Evolutionary conservation across 306 rosid genomes (phyloP), one percentile per base, ranked within the genome.

Genomic region (Cucumis sativus): DNA sequence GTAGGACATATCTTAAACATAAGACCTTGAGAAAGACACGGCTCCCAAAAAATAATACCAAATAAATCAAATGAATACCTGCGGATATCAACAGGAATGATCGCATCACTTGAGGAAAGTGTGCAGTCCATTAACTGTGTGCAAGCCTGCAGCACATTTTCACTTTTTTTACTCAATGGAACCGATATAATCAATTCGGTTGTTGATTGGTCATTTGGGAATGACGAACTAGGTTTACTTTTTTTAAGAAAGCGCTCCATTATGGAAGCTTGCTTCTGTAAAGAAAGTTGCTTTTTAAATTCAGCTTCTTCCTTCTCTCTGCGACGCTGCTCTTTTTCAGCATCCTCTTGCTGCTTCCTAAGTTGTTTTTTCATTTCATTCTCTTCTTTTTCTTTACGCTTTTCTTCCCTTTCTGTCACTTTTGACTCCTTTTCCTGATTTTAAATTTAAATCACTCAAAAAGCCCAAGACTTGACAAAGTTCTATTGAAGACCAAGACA

Each of bases 201-300:
- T 80, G 85, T 70, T 55, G 85, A 78, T 18, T 80, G 74, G 7
- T 87, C 91, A 60, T 70, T 80, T 80, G 81, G 80, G 54, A 65
- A 62, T 40, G 78, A 67, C 10, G 84, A 84, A 55, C 73, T 79
- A 51, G 82, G 67, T 91, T 88, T 95, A 79, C 78, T 49, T 82
- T 80, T 90, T 83, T 89, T 92, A 52, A 95, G 85, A 81, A 95
- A 95, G 18, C 96, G 97, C 52, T 95, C 97, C 99, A 95, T 95
- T 8, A 95, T 78, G 15, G 97, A 90, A 72, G 84, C 97, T 82
- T 92, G 97, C 81, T 91, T 90, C 82, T 87, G 90, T 76, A 92
- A 30, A 73, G 87, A 69, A 16, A 88, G 93, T 78, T 89, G 84
- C 79, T 84, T 88, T 86, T 84, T 92, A 14, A 84, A 60, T 65